These are phyloP conservation scores for Pisolithus sp. DNA, from an alignment of 768 basidiomycete species.

Conservation along the genomic window DNA sequence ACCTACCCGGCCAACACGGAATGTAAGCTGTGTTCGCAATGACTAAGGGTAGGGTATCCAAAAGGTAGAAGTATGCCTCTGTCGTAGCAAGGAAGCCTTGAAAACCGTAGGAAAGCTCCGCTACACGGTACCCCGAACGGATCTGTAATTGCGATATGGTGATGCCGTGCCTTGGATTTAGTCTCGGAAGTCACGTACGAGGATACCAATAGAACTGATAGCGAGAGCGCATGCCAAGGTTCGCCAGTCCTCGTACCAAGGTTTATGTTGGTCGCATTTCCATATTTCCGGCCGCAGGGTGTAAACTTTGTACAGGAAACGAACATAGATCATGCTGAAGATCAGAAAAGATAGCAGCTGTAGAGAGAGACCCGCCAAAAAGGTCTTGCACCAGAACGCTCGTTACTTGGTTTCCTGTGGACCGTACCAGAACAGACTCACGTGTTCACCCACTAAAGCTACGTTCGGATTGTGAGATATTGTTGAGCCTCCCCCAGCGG, in stretches of 20 bases:
- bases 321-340: not conserved
- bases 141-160: conserved; percentile 33
- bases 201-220: conserved; percentile 55
- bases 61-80: conserved; percentile 58
- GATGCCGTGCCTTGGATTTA: not conserved
- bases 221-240: conserved; percentile 43
- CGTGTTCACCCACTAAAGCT: conserved; percentile 29
- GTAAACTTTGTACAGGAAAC: conserved; percentile 46
- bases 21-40: conserved; percentile 52
- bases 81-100: conserved; percentile 48
- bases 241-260: conserved; percentile 56
- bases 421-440: conserved; percentile 20
- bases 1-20: conserved; percentile 60
- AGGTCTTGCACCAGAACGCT: conserved; percentile 44
- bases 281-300: conserved; percentile 36
- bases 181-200: conserved; percentile 35
- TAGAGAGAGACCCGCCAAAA: conserved; percentile 50
- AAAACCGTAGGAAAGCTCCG: conserved; percentile 62
- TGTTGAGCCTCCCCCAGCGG: conserved; percentile 10
- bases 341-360: conserved; percentile 32
- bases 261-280: conserved; percentile 29
- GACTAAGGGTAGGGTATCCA: conserved; percentile 63
- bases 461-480: conserved; percentile 17
- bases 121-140: conserved; percentile 54
- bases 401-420: conserved; percentile 10